Base-by-base conservation (phyloP, 2,329 filamentous ascomycete species). In the Arthrobotrys entomopaga region DNA sequence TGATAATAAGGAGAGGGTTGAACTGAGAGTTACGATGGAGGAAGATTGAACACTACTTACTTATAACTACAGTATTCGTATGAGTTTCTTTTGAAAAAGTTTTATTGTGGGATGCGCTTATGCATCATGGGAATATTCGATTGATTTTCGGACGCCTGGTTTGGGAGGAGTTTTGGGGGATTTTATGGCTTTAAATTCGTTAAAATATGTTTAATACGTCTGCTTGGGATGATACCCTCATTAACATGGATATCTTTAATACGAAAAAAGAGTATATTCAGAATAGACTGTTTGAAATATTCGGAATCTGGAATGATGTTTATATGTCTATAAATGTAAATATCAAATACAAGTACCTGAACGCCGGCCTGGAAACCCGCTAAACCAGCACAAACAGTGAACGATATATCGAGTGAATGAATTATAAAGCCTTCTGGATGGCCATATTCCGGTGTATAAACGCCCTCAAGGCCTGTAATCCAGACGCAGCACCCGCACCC, bases 381-480 rank as follows among this genome's bases (percentile, higher is more conserved):
- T 50, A 50, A 50, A n/a, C 42, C 10, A 34, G 6, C 15, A 46
- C 13, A 46, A 40, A 15, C 3, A 19, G 13, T n/a, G 15, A 15
- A 46, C 16, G n/a, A 15, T 40, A 6, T 40, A 6, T 46, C 42
- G 42, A 46, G 13, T 19, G 11, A 20, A 10, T 40, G 20, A 2
- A 34, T 43, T 52, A 73, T n/a, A 73, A 22, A 34, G 61, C 69
- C 46, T 66, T 66, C 34, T 73, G 64, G n/a, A 75, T 60, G 2
- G 71, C 71, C 42, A 75, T 75, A 42, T 69, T 75, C 40, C 57
- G 50, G 16, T 69, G 52, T 15, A 75, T 75, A 50, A 69, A 67
- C 7, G 64, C 64, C 22, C 71, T 59, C 58, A 75, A 53, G 24
- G 64, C 71, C 22, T 75, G 71, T 11, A 69, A 24, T 34, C 71